phyloP scores from a whole-genome alignment of 371 early-diverging fungal genomes.

The Blastocladiella emersonii region DNA sequence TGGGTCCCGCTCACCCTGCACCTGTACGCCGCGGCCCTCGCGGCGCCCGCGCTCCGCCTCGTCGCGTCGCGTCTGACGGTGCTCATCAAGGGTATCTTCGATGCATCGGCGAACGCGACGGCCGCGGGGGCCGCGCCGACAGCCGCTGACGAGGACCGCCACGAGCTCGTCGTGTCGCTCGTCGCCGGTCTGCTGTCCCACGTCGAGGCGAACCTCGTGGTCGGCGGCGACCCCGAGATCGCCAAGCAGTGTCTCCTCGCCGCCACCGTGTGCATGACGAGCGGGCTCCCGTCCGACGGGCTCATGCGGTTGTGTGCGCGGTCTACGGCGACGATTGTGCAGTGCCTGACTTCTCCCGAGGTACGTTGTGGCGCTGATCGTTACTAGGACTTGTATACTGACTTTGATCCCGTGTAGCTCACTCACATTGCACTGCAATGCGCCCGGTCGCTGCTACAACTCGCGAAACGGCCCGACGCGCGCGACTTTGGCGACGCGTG shows the following conservation, averaged over 20 bases:
- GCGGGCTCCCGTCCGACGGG: background rate
- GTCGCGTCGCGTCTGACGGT: background rate
- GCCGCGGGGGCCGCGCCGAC: no score
- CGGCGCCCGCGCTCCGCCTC: background rate
- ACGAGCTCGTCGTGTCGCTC: background rate
- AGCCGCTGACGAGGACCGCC: background rate
- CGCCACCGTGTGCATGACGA: background rate
- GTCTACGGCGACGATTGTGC: background rate
- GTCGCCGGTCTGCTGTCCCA: background rate
- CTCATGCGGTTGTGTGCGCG: background rate
- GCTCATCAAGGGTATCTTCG: background rate
- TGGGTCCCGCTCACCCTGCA: background rate
- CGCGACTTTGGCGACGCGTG: background rate
- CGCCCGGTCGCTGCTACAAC: background rate
- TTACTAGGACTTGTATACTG: no score
- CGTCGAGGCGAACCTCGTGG: background rate
- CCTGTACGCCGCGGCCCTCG: background rate
- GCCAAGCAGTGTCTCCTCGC: background rate
- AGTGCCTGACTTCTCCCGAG: background rate
- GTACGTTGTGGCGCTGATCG: background rate
- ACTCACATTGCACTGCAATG: background rate
- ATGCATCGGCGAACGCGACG: no score
- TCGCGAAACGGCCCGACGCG: background rate
- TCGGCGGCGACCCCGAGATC: background rate
- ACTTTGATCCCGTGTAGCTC: background rate